A percentile compares a stretch with the other conserved stretches of the same genome.
Conservation (phyloP, 371 early-diverging fungal genomes). For the Mortierella sp. region DNA sequence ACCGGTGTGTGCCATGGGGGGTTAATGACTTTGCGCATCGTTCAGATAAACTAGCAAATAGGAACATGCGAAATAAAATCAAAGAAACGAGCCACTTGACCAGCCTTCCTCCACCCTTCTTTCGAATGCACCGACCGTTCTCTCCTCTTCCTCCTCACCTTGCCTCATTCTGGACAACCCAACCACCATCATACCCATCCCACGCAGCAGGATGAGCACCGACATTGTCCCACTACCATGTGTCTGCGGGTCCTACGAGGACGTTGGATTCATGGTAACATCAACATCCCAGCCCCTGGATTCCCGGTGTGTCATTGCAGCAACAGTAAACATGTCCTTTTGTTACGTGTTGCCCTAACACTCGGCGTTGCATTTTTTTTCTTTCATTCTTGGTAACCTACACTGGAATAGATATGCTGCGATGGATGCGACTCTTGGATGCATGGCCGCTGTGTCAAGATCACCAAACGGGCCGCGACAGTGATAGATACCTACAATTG, state of each 20-base stretch:
- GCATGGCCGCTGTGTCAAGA: slow-evolving; percentile 45
- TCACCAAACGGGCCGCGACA: slow-evolving; percentile 29
- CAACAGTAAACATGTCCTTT: neutral
- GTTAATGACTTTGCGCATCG: too few species aligned
- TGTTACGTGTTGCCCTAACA: neutral
- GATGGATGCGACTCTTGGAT: slow-evolving; percentile 45
- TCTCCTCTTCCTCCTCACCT: neutral
- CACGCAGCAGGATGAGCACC: slow-evolving; percentile 21
- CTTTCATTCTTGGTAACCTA: neutral
- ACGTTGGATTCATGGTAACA: slow-evolving; percentile 42
- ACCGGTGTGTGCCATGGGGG: too few species aligned
- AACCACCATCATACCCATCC: neutral
- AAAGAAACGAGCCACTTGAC: too few species aligned
- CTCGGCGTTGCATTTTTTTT: too few species aligned
- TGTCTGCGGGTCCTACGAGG: slow-evolving; percentile 37
- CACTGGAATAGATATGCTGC: slow-evolving; percentile 39
- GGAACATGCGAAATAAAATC: too few species aligned
- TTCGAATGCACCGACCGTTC: neutral
- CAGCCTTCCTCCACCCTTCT: too few species aligned
- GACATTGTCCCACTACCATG: slow-evolving; percentile 15
- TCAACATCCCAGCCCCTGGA: neutral
- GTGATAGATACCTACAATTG: slow-evolving; percentile 37
- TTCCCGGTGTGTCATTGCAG: neutral
- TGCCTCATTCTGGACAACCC: neutral
- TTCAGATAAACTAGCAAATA: too few species aligned